Evolutionary conservation across 2,329 filamentous ascomycete species (phyloP), one percentile per base, ranked within the genome.

Genomic region (Knufia fluminis): DNA sequence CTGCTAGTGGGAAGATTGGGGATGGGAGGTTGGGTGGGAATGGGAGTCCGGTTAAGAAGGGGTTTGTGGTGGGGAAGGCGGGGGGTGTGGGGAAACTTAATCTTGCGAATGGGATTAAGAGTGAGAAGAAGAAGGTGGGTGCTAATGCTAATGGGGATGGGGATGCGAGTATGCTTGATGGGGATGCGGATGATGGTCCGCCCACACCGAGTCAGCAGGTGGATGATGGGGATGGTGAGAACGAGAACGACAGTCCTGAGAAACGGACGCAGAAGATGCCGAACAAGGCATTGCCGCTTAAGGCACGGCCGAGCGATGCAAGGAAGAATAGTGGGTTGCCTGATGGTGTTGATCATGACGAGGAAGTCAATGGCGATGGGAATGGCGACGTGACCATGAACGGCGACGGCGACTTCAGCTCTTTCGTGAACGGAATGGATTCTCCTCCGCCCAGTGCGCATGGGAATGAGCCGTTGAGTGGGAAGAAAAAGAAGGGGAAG

Each of bases 1-100:
- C 70, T 22, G 69, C 69, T 24, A 70, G 68, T 17, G 70, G 70
- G 41, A 72, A 71, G 54, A 72, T 72, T 31, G 64, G 62, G 6
- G 58, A 62, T 31, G 64, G 60, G 23, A 57, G 62, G 12, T 49
- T 49, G 23, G 39, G 39, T 17, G 54, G 62, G 23, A 28, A 28
- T 17, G 54, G 62, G 12, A 71, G 68, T 51, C 69, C 69, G 1
- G 63, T 66, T 50, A 71, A 71, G 53, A 67, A 69, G 36, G 61
- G 66, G 10, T 59, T 61, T 17, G 64, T 66, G 4, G 46, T 41
- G 22, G 26, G 46, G 3, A 57, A 56, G 39, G 32, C 47, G 7
- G 16, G 4, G 33, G 6, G 6, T 17, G 28, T 33, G 3, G 36
- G 31, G 9, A 48, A 48, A 31, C n/a, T 48, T 4, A 12, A 20